Percentiles rank a stretch among this genome's conserved stretches.
phyloP scores from a whole-genome alignment of 2,329 filamentous ascomycete genomes.

The Ciborinia camelliae region DNA sequence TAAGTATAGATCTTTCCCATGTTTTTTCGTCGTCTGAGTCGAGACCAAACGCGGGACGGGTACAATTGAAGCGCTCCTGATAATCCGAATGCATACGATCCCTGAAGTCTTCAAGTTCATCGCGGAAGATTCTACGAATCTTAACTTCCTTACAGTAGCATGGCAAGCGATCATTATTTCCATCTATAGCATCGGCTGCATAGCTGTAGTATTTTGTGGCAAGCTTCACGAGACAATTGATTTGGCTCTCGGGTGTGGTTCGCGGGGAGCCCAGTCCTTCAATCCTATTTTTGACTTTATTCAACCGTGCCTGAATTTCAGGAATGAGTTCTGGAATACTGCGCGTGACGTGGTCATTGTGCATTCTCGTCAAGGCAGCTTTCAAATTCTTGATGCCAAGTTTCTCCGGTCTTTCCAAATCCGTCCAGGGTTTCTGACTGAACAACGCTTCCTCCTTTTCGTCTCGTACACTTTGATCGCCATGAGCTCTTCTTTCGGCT shows the following conservation, averaged over 20 bases:
- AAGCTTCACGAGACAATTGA: background rate
- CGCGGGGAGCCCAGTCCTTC: background rate
- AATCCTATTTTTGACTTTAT: background rate
- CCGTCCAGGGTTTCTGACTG: background rate
- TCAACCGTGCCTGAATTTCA: background rate
- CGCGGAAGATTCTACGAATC: slow-evolving; percentile 2
- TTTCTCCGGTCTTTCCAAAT: background rate
- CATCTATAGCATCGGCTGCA: slow-evolving; percentile 3
- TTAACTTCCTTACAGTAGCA: background rate
- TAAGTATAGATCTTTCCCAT: background rate
- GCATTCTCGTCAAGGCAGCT: slow-evolving; percentile 7
- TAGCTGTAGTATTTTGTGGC: background rate
- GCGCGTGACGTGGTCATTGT: slow-evolving; percentile 14
- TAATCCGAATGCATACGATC: background rate
- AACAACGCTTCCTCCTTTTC: background rate
- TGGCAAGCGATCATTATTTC: slow-evolving; percentile 3
- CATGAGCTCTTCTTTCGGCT: background rate
- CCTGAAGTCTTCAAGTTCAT: background rate
- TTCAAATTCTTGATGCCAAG: slow-evolving; percentile 7
- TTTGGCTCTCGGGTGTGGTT: background rate
- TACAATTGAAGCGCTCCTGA: background rate
- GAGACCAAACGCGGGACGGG: background rate
- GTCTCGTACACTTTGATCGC: background rate
- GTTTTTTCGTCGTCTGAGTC: background rate
- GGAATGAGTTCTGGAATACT: slow-evolving; percentile 19